phyloP scores from a whole-genome alignment of 2,329 filamentous ascomycete genomes.

The Ceratocystiopsis sp. region DNA sequence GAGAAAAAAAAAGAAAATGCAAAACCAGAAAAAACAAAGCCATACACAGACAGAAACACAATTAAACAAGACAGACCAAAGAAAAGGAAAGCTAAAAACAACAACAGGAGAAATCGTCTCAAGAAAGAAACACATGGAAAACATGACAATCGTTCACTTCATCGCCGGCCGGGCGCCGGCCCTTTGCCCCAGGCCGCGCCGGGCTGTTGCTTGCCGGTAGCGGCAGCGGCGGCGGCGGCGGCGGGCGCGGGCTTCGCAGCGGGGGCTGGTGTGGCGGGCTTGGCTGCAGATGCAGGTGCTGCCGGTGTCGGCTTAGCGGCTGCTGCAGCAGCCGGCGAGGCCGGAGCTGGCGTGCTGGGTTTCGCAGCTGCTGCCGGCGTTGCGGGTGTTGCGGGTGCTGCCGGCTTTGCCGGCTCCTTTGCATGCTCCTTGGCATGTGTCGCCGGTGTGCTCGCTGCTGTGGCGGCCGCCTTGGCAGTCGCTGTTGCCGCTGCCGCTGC shows the following conservation, averaged over 20 bases:
- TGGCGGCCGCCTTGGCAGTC: neutral
- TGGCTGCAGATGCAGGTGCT: too few relatives aligned
- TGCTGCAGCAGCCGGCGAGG: too few relatives aligned
- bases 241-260: neutral
- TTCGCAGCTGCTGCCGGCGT: neutral
- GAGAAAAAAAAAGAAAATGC: neutral
- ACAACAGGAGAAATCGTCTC: neutral
- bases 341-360: neutral
- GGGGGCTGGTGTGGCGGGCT: too few relatives aligned
- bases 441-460: neutral
- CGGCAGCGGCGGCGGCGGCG: neutral
- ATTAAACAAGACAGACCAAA: neutral
- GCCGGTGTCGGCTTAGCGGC: too few relatives aligned
- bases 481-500: neutral
- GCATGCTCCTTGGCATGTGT: too few relatives aligned
- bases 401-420: neutral
- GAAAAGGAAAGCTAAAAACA: neutral
- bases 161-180: neutral
- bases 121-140: neutral
- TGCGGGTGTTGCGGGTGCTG: neutral
- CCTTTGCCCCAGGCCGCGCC: slow-evolving; percentile 3
- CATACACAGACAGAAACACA: neutral
- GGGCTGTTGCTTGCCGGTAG: neutral
- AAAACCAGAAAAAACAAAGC: neutral
- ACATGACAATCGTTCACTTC: too few relatives aligned